These are phyloP conservation scores for Metarhizium rileyi DNA, from an alignment of 2,329 filamentous ascomycete genomes.

Conservation along the genomic window DNA sequence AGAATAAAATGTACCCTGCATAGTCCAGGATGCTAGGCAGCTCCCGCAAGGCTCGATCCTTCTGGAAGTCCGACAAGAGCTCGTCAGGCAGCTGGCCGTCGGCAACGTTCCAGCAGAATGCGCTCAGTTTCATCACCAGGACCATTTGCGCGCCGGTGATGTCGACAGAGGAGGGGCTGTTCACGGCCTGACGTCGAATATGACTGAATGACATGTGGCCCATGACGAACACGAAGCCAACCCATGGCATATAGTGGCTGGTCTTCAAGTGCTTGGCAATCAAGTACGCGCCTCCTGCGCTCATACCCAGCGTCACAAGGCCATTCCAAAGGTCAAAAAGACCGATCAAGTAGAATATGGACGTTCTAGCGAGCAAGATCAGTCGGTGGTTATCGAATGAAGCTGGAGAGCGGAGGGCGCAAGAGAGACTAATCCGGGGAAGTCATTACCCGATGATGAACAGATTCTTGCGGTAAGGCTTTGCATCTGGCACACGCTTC, in stretches of 20 bases:
- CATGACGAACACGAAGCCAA: conserved; percentile 91
- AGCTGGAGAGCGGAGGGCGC: background rate
- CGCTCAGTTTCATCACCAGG: conserved; percentile 90
- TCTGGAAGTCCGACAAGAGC: conserved; percentile 79
- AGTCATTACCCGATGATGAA: conserved; percentile 64
- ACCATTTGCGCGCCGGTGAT: conserved; percentile 98
- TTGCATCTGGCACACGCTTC: conserved; percentile 80
- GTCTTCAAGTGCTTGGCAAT: conserved; percentile 71
- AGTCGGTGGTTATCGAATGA: background rate
- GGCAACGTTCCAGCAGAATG: conserved; percentile 97
- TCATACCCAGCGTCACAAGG: conserved; percentile 67
- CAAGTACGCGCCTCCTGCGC: conserved; percentile 67
- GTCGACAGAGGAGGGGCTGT: conserved; percentile 61
- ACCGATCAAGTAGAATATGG: conserved; percentile 84
- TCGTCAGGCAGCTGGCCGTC: conserved; percentile 74
- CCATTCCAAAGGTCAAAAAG: conserved; percentile 90
- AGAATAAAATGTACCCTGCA: conserved; percentile 87
- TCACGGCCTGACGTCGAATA: conserved; percentile 64
- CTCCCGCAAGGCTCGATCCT: conserved; percentile 64
- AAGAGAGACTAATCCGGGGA: background rate
- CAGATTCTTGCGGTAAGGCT: conserved; percentile 75
- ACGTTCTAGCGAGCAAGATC: conserved; percentile 42
- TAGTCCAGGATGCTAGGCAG: conserved; percentile 75
- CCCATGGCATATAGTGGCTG: conserved; percentile 94
- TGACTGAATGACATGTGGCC: conserved; percentile 89